Percentiles rank a stretch among this genome's conserved stretches.
Conservation (phyloP, 257 asterid species). For the Przewalskia tangutica region DNA sequence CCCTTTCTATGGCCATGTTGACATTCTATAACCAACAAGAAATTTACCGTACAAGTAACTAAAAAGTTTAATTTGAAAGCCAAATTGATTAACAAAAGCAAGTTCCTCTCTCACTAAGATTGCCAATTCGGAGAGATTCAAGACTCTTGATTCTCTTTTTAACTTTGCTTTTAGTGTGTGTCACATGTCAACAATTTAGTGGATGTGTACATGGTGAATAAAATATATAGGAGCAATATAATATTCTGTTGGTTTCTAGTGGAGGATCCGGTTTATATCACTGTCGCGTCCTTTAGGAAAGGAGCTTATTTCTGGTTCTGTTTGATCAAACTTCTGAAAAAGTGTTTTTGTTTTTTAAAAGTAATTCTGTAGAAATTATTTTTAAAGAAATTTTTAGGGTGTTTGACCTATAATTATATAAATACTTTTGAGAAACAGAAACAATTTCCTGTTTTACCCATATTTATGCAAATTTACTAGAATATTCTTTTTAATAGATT, state of each 20-base stretch:
- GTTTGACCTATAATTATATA: no score
- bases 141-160: not conserved
- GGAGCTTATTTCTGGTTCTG: slow-evolving; percentile 6
- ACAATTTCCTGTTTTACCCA: no score
- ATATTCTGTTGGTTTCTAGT: slow-evolving; percentile 6
- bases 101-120: not conserved
- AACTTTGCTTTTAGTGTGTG: not conserved
- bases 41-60: not conserved
- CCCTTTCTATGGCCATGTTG: not conserved
- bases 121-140: not conserved
- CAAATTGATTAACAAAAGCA: not conserved
- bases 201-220: slow-evolving; percentile 6
- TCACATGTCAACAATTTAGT: slow-evolving; percentile 16
- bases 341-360: no score
- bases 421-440: no score
- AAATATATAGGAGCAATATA: not conserved
- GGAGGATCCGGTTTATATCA: slow-evolving; percentile 31
- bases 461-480: no score
- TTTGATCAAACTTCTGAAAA: no score
- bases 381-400: no score
- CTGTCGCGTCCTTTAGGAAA: slow-evolving; percentile 9
- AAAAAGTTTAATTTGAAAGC: not conserved
- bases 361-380: no score
- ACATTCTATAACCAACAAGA: not conserved
- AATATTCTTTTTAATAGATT: no score